phyloP scores from a whole-genome alignment of 2,329 filamentous ascomycete species.

The Esteya vermicola region DNA sequence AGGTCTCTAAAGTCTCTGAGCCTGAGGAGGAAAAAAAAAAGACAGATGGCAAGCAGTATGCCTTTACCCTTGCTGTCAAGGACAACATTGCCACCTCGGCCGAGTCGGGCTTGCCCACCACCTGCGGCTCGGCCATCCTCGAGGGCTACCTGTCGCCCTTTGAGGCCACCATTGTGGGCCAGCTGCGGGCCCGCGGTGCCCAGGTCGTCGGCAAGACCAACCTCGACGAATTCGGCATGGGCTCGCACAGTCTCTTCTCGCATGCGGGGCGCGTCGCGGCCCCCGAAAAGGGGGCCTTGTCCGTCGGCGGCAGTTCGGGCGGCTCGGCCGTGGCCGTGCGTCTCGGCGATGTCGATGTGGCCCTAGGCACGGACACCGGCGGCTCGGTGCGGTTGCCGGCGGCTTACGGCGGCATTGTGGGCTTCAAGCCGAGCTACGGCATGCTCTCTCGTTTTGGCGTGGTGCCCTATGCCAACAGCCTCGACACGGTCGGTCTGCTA shows the following conservation, averaged over 20 bases:
- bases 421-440: constrained; percentile 88
- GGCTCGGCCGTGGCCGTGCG: constrained; percentile 81
- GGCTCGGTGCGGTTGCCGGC: constrained; percentile 79
- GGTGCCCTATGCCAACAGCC: constrained; percentile 80
- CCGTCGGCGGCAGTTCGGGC: constrained; percentile 81
- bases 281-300: constrained; percentile 25
- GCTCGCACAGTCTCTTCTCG: constrained; percentile 19
- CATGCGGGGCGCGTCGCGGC: constrained; percentile 14
- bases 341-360: constrained; percentile 40
- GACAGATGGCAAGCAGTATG: too few relatives aligned
- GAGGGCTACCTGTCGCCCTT: constrained; percentile 56
- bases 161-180: constrained; percentile 62
- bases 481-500: constrained; percentile 79
- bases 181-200: constrained; percentile 48
- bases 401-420: constrained; percentile 69
- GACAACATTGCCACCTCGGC: constrained; percentile 58
- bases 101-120: constrained; percentile 41
- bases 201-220: constrained; percentile 67
- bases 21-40: too few relatives aligned
- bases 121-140: constrained; percentile 67
- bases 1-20: too few relatives aligned
- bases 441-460: constrained; percentile 76
- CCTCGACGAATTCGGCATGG: constrained; percentile 52
- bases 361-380: constrained; percentile 86
- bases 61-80: constrained; percentile 46